Evolutionary conservation across 257 asterid genomes (phyloP), one percentile per base, ranked within the genome.

Genomic region (Przewalskia tangutica): DNA sequence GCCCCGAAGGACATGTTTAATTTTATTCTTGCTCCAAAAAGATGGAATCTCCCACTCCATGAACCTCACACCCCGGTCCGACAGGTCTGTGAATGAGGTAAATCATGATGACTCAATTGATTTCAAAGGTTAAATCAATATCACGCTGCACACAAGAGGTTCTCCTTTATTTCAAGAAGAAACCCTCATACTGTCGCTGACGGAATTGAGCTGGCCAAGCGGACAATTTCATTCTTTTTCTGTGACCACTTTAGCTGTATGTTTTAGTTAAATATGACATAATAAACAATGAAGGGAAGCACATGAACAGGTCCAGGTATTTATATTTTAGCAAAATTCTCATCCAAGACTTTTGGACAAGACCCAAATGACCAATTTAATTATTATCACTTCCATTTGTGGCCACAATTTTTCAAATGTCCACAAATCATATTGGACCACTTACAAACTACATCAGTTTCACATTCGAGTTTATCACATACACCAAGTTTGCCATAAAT

Each of bases 401-500:
- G 62, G 46, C 79, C 79, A 75, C 46, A 50, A 23, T 23, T 75
- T n/a, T 55, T 7, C 8, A 48, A 55, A 55, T 55, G 23, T 16
- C 62, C 62, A n/a, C n/a, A 55, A 73, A 50, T 46, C 13, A 18
- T 6, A 48, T 23, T 50, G 79, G 79, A 75, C 79, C 79, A 75
- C 67, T 62, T 62, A 20, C 55, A 73, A 23, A 73, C 44, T 38
- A 56, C 54, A 56, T 54, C 82, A 56, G 56, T 56, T 78, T 78
- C 81, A 56, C 36, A 54, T 42, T 59, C 81, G 36, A 1, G 1
- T 34, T 48, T 56, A 78, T 78, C 82, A 55, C 13, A 78, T 55
- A 54, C 64, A 71, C 62, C 82, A 84, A 63, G 70, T 54, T 68
- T n/a, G 46, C 62, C 55, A 79, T 84, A 32, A 62, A 84, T 73